phyloP scores from a whole-genome alignment of 2,329 filamentous ascomycete species.

The Claviceps pazoutovae region DNA sequence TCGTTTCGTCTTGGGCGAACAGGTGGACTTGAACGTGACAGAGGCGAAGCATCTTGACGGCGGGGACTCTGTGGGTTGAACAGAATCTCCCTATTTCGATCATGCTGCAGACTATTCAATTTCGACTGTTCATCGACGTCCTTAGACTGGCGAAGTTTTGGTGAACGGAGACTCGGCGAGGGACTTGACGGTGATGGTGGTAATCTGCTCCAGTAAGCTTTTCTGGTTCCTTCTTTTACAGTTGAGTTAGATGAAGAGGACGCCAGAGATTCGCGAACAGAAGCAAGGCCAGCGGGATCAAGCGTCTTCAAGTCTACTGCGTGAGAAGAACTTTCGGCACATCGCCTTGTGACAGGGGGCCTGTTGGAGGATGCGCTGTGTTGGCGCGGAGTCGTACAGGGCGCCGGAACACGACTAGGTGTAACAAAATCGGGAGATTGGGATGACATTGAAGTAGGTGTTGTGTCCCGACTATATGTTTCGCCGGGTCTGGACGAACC shows the following conservation, averaged over 20 bases:
- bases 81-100: slow-evolving; percentile 2
- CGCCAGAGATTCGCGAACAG: slow-evolving; percentile 54
- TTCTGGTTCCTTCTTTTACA: slow-evolving; percentile 39
- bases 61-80: slow-evolving; percentile 25
- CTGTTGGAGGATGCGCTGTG: slow-evolving; percentile 40
- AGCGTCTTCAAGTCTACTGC: slow-evolving; percentile 30
- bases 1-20: slow-evolving; percentile 55
- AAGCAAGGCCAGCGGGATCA: slow-evolving; percentile 45
- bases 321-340: slow-evolving; percentile 40
- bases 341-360: slow-evolving; percentile 46
- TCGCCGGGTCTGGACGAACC: slow-evolving; percentile 52
- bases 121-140: background rate
- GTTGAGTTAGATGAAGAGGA: slow-evolving; percentile 64
- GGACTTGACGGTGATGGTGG: slow-evolving; percentile 43
- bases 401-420: slow-evolving; percentile 29
- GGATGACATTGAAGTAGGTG: slow-evolving; percentile 64
- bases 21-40: slow-evolving; percentile 31
- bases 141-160: slow-evolving; percentile 30
- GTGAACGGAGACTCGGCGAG: slow-evolving; percentile 47
- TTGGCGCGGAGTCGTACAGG: slow-evolving; percentile 31
- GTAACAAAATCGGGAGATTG: slow-evolving; percentile 52
- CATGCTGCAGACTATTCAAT: background rate
- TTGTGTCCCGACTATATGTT: slow-evolving; percentile 62
- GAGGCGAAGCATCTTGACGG: slow-evolving; percentile 12
- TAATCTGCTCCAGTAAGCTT: slow-evolving; percentile 26